These are phyloP conservation scores for Epipyxis sp. DNA, from an alignment of 108 stramenopile genomes.

Conservation along the genomic window DNA sequence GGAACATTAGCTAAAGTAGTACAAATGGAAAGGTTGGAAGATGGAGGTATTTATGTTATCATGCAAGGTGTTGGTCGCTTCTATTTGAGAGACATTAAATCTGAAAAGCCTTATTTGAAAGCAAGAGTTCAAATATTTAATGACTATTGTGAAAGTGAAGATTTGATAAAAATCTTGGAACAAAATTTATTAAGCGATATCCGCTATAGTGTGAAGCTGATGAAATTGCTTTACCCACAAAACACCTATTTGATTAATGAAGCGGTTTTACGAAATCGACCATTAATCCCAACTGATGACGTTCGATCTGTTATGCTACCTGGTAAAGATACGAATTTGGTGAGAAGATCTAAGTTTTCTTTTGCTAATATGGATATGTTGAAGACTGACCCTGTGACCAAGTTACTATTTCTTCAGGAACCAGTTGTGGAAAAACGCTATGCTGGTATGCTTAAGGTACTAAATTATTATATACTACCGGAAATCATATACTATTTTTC, in stretches of 20 bases:
- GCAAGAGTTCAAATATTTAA: not conserved
- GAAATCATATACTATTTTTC: too few relatives aligned
- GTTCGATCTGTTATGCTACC: not conserved
- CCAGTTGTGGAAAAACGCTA: not conserved
- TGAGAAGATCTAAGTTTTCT: not conserved
- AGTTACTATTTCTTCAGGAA: not conserved
- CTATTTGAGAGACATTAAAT: not conserved
- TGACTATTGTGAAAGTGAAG: not conserved
- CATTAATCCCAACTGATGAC: not conserved
- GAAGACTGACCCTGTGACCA: not conserved
- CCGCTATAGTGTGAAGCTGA: not conserved
- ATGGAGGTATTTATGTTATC: not conserved
- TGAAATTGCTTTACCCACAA: not conserved
- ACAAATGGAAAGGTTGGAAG: not conserved
- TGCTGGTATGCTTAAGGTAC: not conserved
- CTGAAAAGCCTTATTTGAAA: not conserved
- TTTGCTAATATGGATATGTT: conserved; percentile 5
- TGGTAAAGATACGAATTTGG: not conserved
- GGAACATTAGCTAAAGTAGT: not conserved
- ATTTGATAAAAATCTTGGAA: not conserved
- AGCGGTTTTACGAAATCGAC: not conserved
- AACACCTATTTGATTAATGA: not conserved
- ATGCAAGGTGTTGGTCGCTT: not conserved
- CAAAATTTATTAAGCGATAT: not conserved
- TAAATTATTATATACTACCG: too few relatives aligned